Evolutionary conservation across 495 filamentous ascomycete species (phyloP), one percentile per base, ranked within the genome.

Genomic region (Symbiotaphrina buchneri): DNA sequence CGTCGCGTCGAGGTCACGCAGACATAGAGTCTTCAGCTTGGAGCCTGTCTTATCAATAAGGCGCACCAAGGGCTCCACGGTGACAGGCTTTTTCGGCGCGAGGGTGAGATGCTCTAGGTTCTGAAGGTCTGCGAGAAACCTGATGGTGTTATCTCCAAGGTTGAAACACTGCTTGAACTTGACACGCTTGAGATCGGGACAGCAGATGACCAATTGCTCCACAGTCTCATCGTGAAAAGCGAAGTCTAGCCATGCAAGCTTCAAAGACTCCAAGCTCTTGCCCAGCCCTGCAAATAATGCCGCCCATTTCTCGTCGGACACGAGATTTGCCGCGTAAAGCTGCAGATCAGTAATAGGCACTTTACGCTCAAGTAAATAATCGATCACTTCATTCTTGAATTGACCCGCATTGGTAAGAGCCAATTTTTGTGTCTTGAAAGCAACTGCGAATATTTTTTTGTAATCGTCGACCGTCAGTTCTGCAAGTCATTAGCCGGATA

Each of bases 401-500:
- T 87, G 79, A 21, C 80, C 71, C n/a, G 68, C 77, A 43, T 84
- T 79, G 23, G 68, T 65, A 27, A 87, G 55, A 34, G 76, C 71
- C 21, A 93, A 51, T 28, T 61, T 59, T 31, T 64, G 65, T 21
- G 90, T 52, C 10, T 50, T 58, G 3, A 80, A 70, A 31, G 73
- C 64, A 1, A 68, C 58, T n/a, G 78, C 68, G 39, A 93, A 78
- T 15, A 93, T 76, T 39, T 70, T 70, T 26, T 74, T 61, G 41
- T 66, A 85, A 39, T 92, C 79, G 31, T 81, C 63, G 2, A 66
- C 63, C 18, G 61, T 59, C 25, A 93, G 63, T 43, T 74, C 67
- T 71, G 31, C 0, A 5, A 18, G 27, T 54, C 18, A 47, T 40
- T 11, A 27, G 18, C 20, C 4, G 26, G 18, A 21, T 21, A 21